phyloP scores from a whole-genome alignment of 2,329 filamentous ascomycete genomes.

The Truncatella angustata region DNA sequence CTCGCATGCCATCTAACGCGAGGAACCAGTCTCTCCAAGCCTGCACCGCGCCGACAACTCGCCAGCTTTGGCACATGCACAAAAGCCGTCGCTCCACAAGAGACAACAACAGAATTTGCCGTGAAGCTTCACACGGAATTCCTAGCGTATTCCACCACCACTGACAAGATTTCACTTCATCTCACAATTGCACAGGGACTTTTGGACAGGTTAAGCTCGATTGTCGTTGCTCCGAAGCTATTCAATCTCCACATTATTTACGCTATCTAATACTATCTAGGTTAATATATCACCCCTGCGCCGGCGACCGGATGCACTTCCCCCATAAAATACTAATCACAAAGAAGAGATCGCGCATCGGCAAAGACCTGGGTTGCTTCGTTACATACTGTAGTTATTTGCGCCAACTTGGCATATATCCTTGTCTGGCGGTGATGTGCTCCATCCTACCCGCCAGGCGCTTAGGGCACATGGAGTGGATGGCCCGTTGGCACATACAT shows the following conservation, averaged over 20 bases:
- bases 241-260: neutral
- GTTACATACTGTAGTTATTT: no score
- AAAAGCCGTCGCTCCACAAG: no score
- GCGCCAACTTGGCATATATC: neutral
- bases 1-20: neutral
- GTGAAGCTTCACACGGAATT: no score
- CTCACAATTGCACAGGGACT: no score
- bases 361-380: neutral
- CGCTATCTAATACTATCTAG: neutral
- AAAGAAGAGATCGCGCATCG: constrained; percentile 5
- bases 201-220: no score
- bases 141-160: no score
- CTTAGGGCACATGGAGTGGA: no score
- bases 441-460: neutral
- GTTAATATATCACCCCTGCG: neutral
- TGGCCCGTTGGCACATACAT: no score
- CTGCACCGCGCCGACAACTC: no score
- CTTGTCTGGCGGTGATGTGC: neutral
- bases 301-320: constrained; percentile 5
- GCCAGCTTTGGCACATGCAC: no score
- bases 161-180: no score
- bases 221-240: neutral
- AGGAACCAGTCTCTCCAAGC: neutral
- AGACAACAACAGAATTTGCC: no score
- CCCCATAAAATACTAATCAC: constrained; percentile 3